Percentiles rank a stretch among this genome's conserved stretches.
phyloP scores from a whole-genome alignment of 495 filamentous ascomycete species.

The Polyplosphaeria fusca region DNA sequence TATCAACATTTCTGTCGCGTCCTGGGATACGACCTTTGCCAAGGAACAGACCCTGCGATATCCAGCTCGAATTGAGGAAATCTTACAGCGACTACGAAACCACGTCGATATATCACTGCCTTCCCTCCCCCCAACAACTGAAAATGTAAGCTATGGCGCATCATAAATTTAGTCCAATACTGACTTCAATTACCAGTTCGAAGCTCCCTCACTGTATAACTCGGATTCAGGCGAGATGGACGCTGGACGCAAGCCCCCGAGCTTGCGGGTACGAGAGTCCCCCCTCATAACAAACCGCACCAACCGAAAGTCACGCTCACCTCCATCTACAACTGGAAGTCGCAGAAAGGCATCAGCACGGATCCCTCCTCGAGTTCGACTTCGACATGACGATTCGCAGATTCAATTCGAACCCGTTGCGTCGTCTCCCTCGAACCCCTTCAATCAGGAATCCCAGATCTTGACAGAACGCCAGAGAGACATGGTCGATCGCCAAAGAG shows the following conservation, averaged over 20 bases:
- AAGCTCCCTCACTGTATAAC: slow-evolving; percentile 20
- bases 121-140: slow-evolving; percentile 42
- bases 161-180: no score
- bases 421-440: slow-evolving; percentile 48
- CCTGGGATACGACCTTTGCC: slow-evolving; percentile 61
- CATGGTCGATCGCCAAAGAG: slow-evolving; percentile 60
- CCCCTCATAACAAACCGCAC: slow-evolving; percentile 10
- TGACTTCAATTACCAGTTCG: slow-evolving; percentile 3
- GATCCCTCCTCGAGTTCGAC: slow-evolving; percentile 20
- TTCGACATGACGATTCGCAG: slow-evolving; percentile 69
- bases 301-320: neutral
- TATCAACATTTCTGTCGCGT: slow-evolving; percentile 52
- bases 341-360: slow-evolving; percentile 13
- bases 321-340: neutral
- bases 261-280: slow-evolving; percentile 8
- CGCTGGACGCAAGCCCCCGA: neutral
- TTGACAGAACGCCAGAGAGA: slow-evolving; percentile 74
- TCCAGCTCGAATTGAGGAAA: slow-evolving; percentile 47
- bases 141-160: no score
- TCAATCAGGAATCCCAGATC: slow-evolving; percentile 56
- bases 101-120: slow-evolving; percentile 50
- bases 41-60: slow-evolving; percentile 46
- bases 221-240: slow-evolving; percentile 8
- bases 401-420: slow-evolving; percentile 68
- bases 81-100: slow-evolving; percentile 48